Percentiles rank a stretch among this genome's conserved stretches.
phyloP scores from a whole-genome alignment of 2,329 filamentous ascomycete genomes.

The Periglandula ipomoeae region DNA sequence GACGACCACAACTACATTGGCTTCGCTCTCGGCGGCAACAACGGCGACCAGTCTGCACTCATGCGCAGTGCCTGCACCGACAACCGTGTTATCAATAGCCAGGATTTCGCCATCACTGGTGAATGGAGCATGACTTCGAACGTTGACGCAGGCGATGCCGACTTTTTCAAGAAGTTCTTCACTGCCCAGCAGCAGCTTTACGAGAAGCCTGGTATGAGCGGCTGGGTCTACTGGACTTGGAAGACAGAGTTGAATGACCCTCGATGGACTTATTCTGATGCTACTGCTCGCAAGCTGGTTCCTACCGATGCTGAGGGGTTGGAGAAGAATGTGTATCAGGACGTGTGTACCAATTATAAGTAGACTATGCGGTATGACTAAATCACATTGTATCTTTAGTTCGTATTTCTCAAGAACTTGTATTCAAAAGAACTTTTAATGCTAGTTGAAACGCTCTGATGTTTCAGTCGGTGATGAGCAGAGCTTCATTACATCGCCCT shows the following conservation, averaged over 20 bases:
- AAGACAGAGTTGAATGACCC: constrained; percentile 31
- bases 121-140: constrained; percentile 46
- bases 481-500: too few species aligned
- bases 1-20: constrained; percentile 46
- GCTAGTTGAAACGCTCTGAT: too few species aligned
- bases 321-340: constrained; percentile 17
- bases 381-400: too few species aligned
- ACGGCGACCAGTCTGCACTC: constrained; percentile 12
- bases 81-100: constrained; percentile 28
- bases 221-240: constrained; percentile 53
- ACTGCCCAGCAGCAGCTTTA: constrained; percentile 46
- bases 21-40: constrained; percentile 8
- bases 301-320: constrained; percentile 15
- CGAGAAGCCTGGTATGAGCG: constrained; percentile 35
- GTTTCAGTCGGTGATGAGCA: too few species aligned
- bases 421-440: too few species aligned
- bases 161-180: constrained; percentile 48
- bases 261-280: constrained; percentile 20
- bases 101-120: constrained; percentile 37
- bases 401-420: too few species aligned
- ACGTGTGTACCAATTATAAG: constrained; percentile 14
- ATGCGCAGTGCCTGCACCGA: constrained; percentile 32
- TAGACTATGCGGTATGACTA: too few species aligned
- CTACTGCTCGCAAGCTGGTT: constrained; percentile 13
- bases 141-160: constrained; percentile 31